Base-by-base conservation (phyloP, 257 asterid genomes). In the Solanum lignicaule region DNA sequence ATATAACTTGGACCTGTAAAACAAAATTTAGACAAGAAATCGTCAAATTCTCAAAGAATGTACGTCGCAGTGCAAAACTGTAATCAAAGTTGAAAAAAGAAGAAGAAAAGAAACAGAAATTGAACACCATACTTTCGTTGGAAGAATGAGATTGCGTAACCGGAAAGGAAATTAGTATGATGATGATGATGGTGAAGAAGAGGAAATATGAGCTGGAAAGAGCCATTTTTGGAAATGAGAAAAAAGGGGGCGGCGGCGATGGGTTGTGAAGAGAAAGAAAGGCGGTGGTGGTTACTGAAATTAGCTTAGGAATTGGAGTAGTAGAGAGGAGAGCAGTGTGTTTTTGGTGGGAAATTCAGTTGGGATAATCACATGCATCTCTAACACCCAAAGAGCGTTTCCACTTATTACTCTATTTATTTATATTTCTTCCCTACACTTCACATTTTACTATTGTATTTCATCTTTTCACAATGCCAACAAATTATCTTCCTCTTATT, bases 341-440 rank as follows among this genome's bases (percentile, higher is more conserved):
- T 69, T 90, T 93, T 93, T 92, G 94, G 98, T 88, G 96, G 96
- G 96, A 94, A 95, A 91, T 87, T 93, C 93, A 90, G 93, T 93
- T 94, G 69, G 69, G 48, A 15, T 25, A 9, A 23, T 16, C 31
- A 81, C 66, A 27, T 27, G 20, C 52, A 43, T 43, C 25, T 15
- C 38, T 6, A 27, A 15, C 23, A 48, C 29, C 11, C 11, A 31
- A 81, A 81, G 69, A 46, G 41, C 85, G 29, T 46, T 29, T 48
- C 68, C 85, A 48, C 41, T 81, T 27, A 2, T 43, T 79, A 4
- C 52, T 43, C 2, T 48, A 48, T 13, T 46, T 14, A 46, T 48
- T 48, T 48, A 48, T 48, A 48, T 55, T 55, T 55, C 62, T 55
- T 55, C 65, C 8, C 20, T 16, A 48, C 20, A 48, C 6, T 48